Evolutionary conservation across 2,329 filamentous ascomycete species (phyloP).

Genomic region (Pseudocercospora crystallina): DNA sequence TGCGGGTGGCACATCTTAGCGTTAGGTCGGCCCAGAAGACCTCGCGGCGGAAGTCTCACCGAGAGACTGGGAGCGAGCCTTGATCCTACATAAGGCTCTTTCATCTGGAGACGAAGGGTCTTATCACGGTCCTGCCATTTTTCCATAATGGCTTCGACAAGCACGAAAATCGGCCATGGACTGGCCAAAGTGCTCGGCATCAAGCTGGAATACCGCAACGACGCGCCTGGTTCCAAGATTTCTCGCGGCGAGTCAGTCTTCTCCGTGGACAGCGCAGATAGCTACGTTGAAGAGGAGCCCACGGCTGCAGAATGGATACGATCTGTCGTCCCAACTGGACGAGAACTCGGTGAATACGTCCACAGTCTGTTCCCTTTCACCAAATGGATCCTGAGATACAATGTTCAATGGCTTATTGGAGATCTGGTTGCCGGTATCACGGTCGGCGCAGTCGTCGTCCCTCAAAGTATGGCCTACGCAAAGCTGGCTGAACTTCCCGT

Average conservation of each 20-base stretch:
- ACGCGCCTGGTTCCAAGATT: constrained; percentile 54
- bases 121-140: not conserved
- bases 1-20: constrained; percentile 8
- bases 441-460: constrained; percentile 80
- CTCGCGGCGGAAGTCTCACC: constrained; percentile 3
- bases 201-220: constrained; percentile 70
- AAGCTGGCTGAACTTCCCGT: constrained; percentile 74
- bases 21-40: not conserved
- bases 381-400: constrained; percentile 87
- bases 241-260: constrained; percentile 77
- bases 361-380: constrained; percentile 80
- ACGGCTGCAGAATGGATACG: constrained; percentile 70
- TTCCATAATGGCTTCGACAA: constrained; percentile 32
- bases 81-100: not conserved
- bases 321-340: constrained; percentile 60
- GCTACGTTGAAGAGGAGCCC: constrained; percentile 81
- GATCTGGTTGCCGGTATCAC: constrained; percentile 85
- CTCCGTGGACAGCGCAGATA: constrained; percentile 70
- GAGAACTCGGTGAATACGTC: constrained; percentile 61
- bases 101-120: no score
- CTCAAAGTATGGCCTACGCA: constrained; percentile 95
- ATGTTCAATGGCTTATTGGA: constrained; percentile 81
- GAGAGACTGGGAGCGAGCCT: not conserved
- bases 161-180: constrained; percentile 65
- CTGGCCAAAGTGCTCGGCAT: constrained; percentile 81